These are phyloP conservation scores for Cantharellus anzutake DNA, from an alignment of 768 basidiomycete genomes.

Conservation along the genomic window DNA sequence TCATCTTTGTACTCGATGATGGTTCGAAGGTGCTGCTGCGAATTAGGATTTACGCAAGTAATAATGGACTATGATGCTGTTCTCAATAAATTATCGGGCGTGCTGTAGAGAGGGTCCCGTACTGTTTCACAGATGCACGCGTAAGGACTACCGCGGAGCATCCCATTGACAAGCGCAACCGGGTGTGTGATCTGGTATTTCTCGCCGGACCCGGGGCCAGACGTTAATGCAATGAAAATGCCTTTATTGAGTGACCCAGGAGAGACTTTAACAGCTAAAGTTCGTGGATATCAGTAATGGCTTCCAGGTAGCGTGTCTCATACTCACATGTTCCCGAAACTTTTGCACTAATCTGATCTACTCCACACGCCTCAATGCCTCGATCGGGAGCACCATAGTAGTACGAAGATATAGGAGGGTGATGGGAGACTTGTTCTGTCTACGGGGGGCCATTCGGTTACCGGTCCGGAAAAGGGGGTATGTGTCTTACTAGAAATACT, in stretches of 20 bases:
- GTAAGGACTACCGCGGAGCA: conserved; percentile 82
- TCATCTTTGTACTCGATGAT: conserved; percentile 95
- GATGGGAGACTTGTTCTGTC: conserved; percentile 93
- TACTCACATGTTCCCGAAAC: conserved; percentile 57
- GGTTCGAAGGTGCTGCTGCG: conserved; percentile 44
- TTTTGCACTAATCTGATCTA: conserved; percentile 88
- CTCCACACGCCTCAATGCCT: conserved; percentile 48
- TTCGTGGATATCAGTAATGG: conserved; percentile 1
- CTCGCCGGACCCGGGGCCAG: conserved; percentile 59
- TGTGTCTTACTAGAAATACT: background rate
- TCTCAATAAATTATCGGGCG: conserved; percentile 4
- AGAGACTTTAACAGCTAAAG: conserved; percentile 42
- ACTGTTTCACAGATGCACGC: conserved; percentile 59
- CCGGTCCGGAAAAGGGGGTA: background rate
- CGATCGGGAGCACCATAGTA: conserved; percentile 58
- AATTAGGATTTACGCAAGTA: conserved; percentile 24
- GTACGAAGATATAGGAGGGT: conserved; percentile 84
- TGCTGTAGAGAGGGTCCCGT: background rate
- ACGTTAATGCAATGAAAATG: conserved; percentile 60
- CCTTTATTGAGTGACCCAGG: conserved; percentile 82
- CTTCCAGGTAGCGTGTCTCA: conserved; percentile 6
- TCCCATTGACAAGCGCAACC: conserved; percentile 74
- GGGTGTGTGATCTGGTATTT: conserved; percentile 82
- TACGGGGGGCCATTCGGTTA: conserved; percentile 3
- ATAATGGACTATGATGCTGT: background rate